Percentiles rank a stretch among this genome's conserved stretches.
Conservation (phyloP, 2,329 filamentous ascomycete genomes). For the Colletotrichum ledebouriae region DNA sequence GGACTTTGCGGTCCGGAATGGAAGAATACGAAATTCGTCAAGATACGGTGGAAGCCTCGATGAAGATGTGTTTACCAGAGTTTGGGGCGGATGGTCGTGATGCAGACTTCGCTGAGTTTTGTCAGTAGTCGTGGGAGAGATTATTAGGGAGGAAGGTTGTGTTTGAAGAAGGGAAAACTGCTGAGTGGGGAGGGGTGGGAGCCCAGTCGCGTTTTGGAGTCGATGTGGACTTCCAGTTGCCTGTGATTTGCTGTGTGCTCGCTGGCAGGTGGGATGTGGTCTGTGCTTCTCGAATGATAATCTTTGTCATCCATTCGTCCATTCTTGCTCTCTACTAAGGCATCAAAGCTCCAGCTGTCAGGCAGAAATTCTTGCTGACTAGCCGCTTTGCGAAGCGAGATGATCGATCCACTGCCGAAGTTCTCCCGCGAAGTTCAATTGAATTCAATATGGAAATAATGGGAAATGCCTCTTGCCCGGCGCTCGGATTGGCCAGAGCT, state of each 20-base stretch:
- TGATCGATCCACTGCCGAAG: conserved; percentile 25
- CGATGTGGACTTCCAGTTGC: background rate
- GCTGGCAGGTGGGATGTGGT: conserved; percentile 20
- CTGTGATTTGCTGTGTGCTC: no score
- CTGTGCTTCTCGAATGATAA: background rate
- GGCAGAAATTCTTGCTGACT: conserved; percentile 21
- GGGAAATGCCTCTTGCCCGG: no score
- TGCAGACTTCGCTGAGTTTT: conserved; percentile 34
- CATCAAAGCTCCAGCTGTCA: conserved; percentile 9
- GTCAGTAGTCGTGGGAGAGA: conserved; percentile 22
- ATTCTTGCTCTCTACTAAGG: background rate
- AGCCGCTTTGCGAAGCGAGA: conserved; percentile 26
- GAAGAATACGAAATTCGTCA: conserved; percentile 35
- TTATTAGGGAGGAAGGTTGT: conserved; percentile 20
- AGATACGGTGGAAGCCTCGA: conserved; percentile 34
- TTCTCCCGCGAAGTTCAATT: conserved; percentile 18
- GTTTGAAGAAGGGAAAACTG: conserved; percentile 1
- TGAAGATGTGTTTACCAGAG: conserved; percentile 20
- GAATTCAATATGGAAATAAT: no score
- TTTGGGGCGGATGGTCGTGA: conserved; percentile 20
- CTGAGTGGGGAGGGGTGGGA: conserved; percentile 8
- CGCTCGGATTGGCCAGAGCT: no score
- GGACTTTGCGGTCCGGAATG: conserved; percentile 27
- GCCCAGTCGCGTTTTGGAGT: conserved; percentile 24
- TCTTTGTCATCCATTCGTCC: conserved; percentile 25